A percentile compares a stretch with the other conserved stretches of the same genome.
These are phyloP conservation scores for Trichocomaceae sp. DNA, from an alignment of 2,329 filamentous ascomycete species.

Conservation along the genomic window DNA sequence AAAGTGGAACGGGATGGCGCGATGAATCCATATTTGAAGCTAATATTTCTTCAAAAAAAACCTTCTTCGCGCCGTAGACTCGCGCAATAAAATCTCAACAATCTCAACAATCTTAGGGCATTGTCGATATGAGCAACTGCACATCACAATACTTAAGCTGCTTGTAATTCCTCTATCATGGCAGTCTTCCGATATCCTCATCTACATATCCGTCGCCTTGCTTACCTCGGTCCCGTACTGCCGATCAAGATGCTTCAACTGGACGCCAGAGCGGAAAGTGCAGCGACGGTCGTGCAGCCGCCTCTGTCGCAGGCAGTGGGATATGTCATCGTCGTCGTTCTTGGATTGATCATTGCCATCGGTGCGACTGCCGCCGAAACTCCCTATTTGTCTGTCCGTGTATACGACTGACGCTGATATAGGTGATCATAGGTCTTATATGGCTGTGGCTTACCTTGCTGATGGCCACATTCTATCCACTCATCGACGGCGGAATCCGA, in stretches of 20 bases:
- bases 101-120: too few species aligned
- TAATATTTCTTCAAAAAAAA: too few species aligned
- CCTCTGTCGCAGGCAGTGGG: constrained; percentile 36
- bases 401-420: too few species aligned
- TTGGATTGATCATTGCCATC: constrained; percentile 37
- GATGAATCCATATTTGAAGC: constrained; percentile 15
- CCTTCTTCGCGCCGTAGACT: too few species aligned
- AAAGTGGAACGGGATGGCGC: constrained; percentile 33
- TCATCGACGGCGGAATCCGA: constrained; percentile 41
- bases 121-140: too few species aligned
- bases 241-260: constrained; percentile 6
- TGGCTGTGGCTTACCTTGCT: constrained; percentile 50
- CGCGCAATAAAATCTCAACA: too few species aligned
- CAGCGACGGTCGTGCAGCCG: constrained; percentile 21
- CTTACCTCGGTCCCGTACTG: neutral
- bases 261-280: constrained; percentile 15
- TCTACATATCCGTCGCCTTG: too few species aligned
- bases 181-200: too few species aligned
- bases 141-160: too few species aligned
- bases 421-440: constrained; percentile 47
- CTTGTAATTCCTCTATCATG: too few species aligned
- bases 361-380: constrained; percentile 19
- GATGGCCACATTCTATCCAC: constrained; percentile 45
- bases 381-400: too few species aligned
- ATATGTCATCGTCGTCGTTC: constrained; percentile 38